phyloP scores from a whole-genome alignment of 805 yeast species.

The Kregervanrija delftensis region DNA sequence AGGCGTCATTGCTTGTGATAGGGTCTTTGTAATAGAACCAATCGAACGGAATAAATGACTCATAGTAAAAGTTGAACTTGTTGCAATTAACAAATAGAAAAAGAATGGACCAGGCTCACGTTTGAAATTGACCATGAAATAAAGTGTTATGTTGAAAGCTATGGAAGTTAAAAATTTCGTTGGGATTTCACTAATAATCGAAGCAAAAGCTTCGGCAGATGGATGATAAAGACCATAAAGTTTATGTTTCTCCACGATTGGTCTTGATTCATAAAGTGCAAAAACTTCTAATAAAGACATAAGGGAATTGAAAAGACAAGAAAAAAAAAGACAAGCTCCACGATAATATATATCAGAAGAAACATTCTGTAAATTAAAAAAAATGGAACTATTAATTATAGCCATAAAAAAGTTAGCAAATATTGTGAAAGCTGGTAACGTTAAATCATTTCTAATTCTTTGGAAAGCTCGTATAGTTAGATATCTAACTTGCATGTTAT shows the following conservation, averaged over 20 bases:
- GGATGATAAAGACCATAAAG: constrained; percentile 50
- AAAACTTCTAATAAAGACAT: constrained; percentile 52
- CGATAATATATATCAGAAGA: constrained; percentile 45
- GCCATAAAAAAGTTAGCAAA: constrained; percentile 45
- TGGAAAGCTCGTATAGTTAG: constrained; percentile 38
- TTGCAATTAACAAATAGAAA: constrained; percentile 39
- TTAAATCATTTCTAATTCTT: constrained; percentile 44
- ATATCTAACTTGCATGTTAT: constrained; percentile 42
- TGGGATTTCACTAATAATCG: constrained; percentile 45
- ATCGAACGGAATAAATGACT: constrained; percentile 45
- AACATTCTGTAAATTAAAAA: constrained; percentile 36
- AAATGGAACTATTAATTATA: constrained; percentile 46
- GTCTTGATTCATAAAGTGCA: constrained; percentile 45
- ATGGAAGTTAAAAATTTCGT: constrained; percentile 35
- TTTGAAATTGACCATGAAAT: constrained; percentile 46
- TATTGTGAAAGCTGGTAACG: constrained; percentile 35
- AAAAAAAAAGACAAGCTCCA: constrained; percentile 60
- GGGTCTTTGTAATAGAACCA: constrained; percentile 39
- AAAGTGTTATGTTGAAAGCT: constrained; percentile 40
- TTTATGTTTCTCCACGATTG: constrained; percentile 51
- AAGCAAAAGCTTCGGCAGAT: constrained; percentile 51
- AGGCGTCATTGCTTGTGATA: constrained; percentile 51
- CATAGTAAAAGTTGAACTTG: constrained; percentile 40
- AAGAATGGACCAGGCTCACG: constrained; percentile 46
- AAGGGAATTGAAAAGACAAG: constrained; percentile 53